These are phyloP conservation scores for Fusarium fujikuroi DNA, from an alignment of 2,329 filamentous ascomycete genomes.

Conservation along the genomic window DNA sequence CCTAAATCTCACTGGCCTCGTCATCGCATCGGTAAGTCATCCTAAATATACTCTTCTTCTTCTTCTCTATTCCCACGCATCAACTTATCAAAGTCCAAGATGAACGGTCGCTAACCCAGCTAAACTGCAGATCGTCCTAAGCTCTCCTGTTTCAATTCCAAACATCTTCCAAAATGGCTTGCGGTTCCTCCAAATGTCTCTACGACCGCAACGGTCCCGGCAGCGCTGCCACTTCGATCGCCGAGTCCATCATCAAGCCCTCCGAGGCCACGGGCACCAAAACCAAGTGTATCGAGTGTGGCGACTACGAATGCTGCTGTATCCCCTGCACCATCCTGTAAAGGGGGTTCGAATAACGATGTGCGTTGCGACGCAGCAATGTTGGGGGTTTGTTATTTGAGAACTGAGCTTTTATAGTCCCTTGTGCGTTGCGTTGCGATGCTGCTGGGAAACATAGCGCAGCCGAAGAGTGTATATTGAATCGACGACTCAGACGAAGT, in stretches of 20 bases:
- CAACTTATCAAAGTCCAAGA: not conserved
- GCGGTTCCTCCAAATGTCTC: constrained; percentile 33
- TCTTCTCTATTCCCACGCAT: not conserved
- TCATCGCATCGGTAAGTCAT: constrained; percentile 4
- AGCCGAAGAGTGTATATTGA: constrained; percentile 14
- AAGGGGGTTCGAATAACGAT: constrained; percentile 7
- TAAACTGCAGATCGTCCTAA: constrained; percentile 4
- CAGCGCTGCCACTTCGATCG: constrained; percentile 59
- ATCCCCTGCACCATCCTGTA: constrained; percentile 65
- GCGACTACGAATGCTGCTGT: constrained; percentile 61
- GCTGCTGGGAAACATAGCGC: not conserved
- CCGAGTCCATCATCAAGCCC: constrained; percentile 63
- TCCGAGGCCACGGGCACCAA: constrained; percentile 54
- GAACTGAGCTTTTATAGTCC: constrained; percentile 2
- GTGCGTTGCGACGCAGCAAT: not conserved
- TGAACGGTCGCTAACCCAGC: constrained; percentile 7
- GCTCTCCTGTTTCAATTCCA: not conserved
- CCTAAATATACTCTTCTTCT: no score
- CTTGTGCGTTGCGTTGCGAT: constrained; percentile 16
- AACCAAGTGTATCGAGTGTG: constrained; percentile 45
- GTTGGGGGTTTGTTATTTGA: constrained; percentile 3
- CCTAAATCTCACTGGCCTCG: not conserved
- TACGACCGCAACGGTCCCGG: constrained; percentile 58
- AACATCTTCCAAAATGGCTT: constrained; percentile 39
- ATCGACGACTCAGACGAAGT: not conserved